Evolutionary conservation across 164 flowering plant species (phyloP).

Genomic region (Cinnamomum micranthum): DNA sequence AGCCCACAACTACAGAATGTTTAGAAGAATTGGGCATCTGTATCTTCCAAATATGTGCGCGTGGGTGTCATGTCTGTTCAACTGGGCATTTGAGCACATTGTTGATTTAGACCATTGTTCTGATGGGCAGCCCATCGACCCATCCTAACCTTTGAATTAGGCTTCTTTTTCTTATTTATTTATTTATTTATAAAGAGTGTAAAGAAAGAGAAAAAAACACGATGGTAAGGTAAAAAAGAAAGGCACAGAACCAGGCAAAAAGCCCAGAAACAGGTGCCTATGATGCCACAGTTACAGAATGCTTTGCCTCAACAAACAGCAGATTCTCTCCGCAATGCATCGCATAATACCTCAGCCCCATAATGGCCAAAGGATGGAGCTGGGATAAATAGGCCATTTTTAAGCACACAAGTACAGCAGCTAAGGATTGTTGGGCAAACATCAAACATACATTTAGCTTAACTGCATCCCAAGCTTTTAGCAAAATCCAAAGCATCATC

Average conservation of each 20-base stretch:
- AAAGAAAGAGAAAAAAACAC: not conserved
- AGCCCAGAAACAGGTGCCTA: not conserved
- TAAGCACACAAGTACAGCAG: too few species aligned
- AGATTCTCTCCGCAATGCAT: not conserved
- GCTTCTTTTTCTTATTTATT: too few species aligned
- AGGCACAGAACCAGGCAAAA: not conserved
- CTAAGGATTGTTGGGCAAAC: too few species aligned
- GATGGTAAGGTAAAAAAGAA: not conserved
- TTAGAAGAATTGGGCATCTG: not conserved
- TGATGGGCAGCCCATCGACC: not conserved
- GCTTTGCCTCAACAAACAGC: not conserved
- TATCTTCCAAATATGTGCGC: too few species aligned
- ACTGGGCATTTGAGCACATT: too few species aligned
- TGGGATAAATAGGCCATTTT: too few species aligned
- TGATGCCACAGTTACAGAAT: not conserved
- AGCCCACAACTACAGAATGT: too few species aligned
- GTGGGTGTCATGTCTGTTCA: too few species aligned
- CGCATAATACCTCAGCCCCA: not conserved
- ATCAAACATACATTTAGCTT: not conserved
- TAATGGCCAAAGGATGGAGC: too few species aligned
- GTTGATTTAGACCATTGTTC: too few species aligned
- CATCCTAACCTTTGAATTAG: not conserved
- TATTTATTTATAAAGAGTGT: too few species aligned
- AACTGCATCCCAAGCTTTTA: not conserved
- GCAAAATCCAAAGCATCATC: not conserved